These are phyloP conservation scores for Annona cherimola DNA, from an alignment of 164 flowering plant species.

Conservation along the genomic window DNA sequence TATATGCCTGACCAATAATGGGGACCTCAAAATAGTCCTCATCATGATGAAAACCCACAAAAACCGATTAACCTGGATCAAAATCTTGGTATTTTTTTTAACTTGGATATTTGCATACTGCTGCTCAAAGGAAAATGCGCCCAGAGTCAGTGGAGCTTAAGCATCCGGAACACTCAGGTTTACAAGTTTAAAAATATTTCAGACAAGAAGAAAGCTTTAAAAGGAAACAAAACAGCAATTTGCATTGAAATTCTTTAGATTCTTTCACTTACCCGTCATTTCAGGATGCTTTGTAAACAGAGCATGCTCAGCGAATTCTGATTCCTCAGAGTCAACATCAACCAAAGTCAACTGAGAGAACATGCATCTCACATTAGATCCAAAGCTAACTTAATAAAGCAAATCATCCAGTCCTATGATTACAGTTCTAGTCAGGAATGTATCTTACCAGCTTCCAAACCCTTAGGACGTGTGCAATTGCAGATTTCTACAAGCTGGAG, in stretches of 20 bases:
- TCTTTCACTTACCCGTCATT: constrained; percentile 59
- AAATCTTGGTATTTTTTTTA: no score
- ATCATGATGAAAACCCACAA: not conserved
- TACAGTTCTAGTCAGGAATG: not conserved
- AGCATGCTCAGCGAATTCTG: constrained; percentile 51
- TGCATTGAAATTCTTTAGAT: not conserved
- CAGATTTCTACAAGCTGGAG: not conserved
- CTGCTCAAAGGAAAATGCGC: not conserved
- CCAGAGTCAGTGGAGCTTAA: not conserved
- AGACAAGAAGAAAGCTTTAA: not conserved
- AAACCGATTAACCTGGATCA: not conserved
- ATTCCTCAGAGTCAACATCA: constrained; percentile 48
- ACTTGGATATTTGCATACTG: not conserved
- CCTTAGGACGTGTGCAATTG: not conserved
- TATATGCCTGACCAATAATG: not conserved
- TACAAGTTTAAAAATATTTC: not conserved
- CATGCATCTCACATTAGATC: not conserved
- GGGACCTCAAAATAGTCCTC: not conserved
- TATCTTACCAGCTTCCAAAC: not conserved
- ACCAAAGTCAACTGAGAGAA: constrained; percentile 49
- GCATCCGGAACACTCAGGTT: not conserved
- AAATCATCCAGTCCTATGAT: not conserved
- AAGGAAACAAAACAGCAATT: not conserved
- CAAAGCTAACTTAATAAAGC: constrained; percentile 1
- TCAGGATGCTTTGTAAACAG: constrained; percentile 90